These are phyloP conservation scores for Crithidia acanthocephali DNA, from an alignment of 208 protist species.

Conservation along the genomic window DNA sequence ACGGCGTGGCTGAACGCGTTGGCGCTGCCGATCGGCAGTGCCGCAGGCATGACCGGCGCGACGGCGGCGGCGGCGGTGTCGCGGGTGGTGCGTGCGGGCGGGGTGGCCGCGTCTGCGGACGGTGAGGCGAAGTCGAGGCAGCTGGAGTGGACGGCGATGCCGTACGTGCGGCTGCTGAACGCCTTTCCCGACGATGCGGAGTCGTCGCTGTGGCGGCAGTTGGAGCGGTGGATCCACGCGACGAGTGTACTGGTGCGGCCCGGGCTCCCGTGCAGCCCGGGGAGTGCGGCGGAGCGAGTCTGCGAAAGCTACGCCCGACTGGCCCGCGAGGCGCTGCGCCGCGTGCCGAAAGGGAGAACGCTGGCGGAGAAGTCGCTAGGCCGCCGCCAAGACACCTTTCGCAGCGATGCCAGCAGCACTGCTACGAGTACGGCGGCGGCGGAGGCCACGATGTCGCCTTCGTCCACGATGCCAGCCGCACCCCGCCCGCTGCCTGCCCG, in stretches of 20 bases:
- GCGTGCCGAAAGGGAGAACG: constrained; percentile 5
- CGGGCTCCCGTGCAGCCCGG: constrained; percentile 29
- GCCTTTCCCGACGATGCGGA: constrained; percentile 29
- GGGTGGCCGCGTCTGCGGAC: too few relatives aligned
- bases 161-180: constrained; percentile 29
- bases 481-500: not conserved
- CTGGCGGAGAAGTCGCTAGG: not conserved
- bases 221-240: constrained; percentile 77
- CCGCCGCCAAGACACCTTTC: not conserved
- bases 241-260: constrained; percentile 74
- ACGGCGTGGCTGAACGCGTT: constrained; percentile 48
- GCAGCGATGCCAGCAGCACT: not conserved
- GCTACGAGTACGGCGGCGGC: not conserved
- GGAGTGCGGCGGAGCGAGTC: constrained; percentile 29
- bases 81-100: not conserved
- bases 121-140: not conserved
- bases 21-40: constrained; percentile 41
- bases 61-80: not conserved
- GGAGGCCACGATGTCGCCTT: too few relatives aligned
- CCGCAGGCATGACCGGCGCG: constrained; percentile 14
- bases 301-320: constrained; percentile 49
- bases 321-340: constrained; percentile 30
- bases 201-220: constrained; percentile 78
- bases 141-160: not conserved
- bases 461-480: not conserved